phyloP scores from a whole-genome alignment of 2,329 filamentous ascomycete genomes.

The Epichloe bromicola region DNA sequence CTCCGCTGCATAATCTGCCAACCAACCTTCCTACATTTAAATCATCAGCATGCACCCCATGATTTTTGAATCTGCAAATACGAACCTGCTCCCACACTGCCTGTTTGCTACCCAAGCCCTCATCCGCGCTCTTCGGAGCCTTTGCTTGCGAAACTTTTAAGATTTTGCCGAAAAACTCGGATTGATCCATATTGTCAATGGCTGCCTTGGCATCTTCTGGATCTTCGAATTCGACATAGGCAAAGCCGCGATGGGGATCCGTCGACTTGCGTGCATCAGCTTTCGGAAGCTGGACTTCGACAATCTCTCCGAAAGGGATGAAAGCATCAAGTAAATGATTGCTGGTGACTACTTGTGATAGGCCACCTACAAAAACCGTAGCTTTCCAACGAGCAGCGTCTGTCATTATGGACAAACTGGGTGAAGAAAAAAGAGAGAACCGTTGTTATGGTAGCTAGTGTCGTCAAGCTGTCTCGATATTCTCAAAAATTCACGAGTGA shows the following conservation, averaged over 20 bases:
- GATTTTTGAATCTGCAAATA: constrained; percentile 7
- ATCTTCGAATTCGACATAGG: constrained; percentile 89
- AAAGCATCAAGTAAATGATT: constrained; percentile 79
- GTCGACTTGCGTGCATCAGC: constrained; percentile 67
- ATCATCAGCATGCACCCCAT: not conserved
- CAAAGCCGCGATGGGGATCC: constrained; percentile 81
- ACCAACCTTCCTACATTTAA: constrained; percentile 68
- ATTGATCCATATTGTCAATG: constrained; percentile 98
- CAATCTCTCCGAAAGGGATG: constrained; percentile 91
- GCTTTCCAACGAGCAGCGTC: constrained; percentile 76
- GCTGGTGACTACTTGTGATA: constrained; percentile 64
- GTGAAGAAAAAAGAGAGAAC: not conserved
- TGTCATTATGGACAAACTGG: constrained; percentile 44
- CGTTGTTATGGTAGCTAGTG: not conserved
- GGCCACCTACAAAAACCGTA: constrained; percentile 83
- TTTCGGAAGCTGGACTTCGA: constrained; percentile 81
- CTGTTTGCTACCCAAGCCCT: constrained; percentile 82
- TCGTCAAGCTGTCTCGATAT: not conserved
- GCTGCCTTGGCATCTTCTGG: constrained; percentile 80
- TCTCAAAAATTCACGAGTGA: not conserved
- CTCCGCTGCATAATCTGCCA: constrained; percentile 76
- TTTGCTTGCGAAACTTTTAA: constrained; percentile 90
- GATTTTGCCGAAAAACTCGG: constrained; percentile 82
- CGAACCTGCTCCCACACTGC: constrained; percentile 94
- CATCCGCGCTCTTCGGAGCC: constrained; percentile 74